phyloP scores from a whole-genome alignment of 2,329 filamentous ascomycete genomes.

The Aspergillus sp. region DNA sequence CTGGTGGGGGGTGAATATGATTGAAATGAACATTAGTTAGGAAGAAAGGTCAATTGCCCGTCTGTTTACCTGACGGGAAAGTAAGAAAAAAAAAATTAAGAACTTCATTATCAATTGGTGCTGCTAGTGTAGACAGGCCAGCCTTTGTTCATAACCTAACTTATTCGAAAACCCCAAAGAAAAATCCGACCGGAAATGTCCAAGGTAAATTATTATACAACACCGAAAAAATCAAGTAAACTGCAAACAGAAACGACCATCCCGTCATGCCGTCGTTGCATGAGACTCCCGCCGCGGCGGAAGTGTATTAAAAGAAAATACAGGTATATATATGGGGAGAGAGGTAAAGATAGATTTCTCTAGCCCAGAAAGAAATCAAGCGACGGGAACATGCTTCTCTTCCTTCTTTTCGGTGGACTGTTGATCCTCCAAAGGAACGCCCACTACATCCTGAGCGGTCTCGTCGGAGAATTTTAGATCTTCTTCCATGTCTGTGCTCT shows the following conservation, averaged over 20 bases:
- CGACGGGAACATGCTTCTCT: slow-evolving; percentile 8
- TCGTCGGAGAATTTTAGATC: slow-evolving; percentile 85
- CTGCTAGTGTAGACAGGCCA: no score
- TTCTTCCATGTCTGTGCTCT: slow-evolving; percentile 76
- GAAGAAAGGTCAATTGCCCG: no score
- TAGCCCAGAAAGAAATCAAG: not conserved
- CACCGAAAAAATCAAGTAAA: not conserved
- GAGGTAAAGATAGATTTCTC: not conserved
- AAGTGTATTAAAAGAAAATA: not conserved
- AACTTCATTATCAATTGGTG: no score
- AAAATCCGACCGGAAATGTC: not conserved
- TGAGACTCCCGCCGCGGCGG: not conserved
- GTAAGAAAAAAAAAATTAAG: no score
- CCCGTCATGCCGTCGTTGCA: not conserved
- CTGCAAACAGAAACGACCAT: not conserved
- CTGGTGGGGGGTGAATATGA: not conserved
- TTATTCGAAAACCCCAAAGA: no score
- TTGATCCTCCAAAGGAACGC: slow-evolving; percentile 20
- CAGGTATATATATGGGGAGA: not conserved
- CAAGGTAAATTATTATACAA: not conserved
- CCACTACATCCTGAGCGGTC: slow-evolving; percentile 67
- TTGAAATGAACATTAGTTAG: no score
- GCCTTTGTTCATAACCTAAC: no score
- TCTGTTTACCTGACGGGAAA: not conserved
- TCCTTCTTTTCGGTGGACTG: slow-evolving; percentile 19